Conservation (phyloP, 1,284 basidiomycete genomes). For the Ustilago curta region DNA sequence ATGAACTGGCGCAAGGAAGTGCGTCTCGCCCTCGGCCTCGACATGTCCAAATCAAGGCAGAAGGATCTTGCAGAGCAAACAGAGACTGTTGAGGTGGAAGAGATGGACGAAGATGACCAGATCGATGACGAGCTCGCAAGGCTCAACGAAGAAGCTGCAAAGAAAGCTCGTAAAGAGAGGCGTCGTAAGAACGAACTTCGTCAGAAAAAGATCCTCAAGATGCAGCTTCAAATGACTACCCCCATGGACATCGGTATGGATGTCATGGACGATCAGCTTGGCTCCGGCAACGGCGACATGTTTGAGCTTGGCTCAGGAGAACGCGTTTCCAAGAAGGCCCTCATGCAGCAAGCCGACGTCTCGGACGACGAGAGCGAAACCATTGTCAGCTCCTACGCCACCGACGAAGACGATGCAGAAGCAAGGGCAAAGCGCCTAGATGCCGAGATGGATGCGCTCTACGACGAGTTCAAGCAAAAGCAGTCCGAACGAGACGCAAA, state of each 20-base stretch:
- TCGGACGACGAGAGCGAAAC: slow-evolving; percentile 72
- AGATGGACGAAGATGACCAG: slow-evolving; percentile 73
- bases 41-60: slow-evolving; percentile 42
- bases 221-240: slow-evolving; percentile 97
- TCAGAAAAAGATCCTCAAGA: slow-evolving; percentile 86
- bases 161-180: slow-evolving; percentile 81
- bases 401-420: slow-evolving; percentile 72
- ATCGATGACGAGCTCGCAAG: slow-evolving; percentile 81
- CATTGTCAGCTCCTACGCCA: slow-evolving; percentile 75
- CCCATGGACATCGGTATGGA: slow-evolving; percentile 95
- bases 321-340: slow-evolving; percentile 29
- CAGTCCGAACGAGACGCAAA: slow-evolving; percentile 88
- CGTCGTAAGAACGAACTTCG: slow-evolving; percentile 90
- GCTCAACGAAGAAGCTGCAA: slow-evolving; percentile 82
- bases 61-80: slow-evolving; percentile 50
- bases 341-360: slow-evolving; percentile 71
- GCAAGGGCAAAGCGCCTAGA: slow-evolving; percentile 75
- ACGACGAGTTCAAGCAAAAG: slow-evolving; percentile 86
- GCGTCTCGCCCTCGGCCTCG: slow-evolving; percentile 78
- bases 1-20: slow-evolving; percentile 81
- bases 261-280: slow-evolving; percentile 61
- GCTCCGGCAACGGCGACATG: slow-evolving; percentile 56
- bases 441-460: slow-evolving; percentile 85
- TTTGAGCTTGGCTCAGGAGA: slow-evolving; percentile 61
- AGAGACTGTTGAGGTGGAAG: slow-evolving; percentile 76